Percentiles rank a stretch among this genome's conserved stretches.
phyloP scores from a whole-genome alignment of 352 stramenopile genomes.

The Pythium insidiosum region DNA sequence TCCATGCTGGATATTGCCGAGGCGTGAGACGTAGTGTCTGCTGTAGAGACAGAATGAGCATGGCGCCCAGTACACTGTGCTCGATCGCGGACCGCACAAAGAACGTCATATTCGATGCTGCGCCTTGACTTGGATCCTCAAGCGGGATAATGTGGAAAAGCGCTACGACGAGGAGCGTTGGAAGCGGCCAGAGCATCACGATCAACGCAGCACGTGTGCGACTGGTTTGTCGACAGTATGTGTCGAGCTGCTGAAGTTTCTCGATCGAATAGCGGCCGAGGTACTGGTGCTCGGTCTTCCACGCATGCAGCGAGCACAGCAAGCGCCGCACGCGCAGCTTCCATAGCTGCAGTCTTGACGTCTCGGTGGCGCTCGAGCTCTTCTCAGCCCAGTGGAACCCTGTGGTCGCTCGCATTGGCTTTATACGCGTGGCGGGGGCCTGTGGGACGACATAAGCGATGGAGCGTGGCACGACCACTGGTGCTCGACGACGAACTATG shows the following conservation, averaged over 20 bases:
- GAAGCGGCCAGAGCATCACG: conserved; percentile 5
- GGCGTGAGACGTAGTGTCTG: conserved; percentile 5
- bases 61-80: conserved; percentile 2
- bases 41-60: conserved; percentile 3
- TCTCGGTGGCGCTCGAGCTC: no score
- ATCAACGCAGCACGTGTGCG: background rate
- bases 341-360: no score
- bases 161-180: conserved; percentile 4
- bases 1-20: conserved; percentile 3
- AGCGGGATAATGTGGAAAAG: conserved; percentile 5
- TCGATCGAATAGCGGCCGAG: conserved; percentile 16
- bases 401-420: no score
- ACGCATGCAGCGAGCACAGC: no score
- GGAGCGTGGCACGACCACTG: no score
- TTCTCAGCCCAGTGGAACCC: no score
- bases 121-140: conserved; percentile 1
- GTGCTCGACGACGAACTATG: no score
- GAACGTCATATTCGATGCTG: background rate
- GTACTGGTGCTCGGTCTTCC: conserved; percentile 13
- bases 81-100: conserved; percentile 7
- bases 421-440: no score
- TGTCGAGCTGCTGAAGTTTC: conserved; percentile 12
- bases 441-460: no score
- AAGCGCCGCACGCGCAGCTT: no score
- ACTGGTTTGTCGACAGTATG: conserved; percentile 6